These are phyloP conservation scores for Scheffersomyces stipitis DNA, from an alignment of 805 yeast species.

Conservation along the genomic window DNA sequence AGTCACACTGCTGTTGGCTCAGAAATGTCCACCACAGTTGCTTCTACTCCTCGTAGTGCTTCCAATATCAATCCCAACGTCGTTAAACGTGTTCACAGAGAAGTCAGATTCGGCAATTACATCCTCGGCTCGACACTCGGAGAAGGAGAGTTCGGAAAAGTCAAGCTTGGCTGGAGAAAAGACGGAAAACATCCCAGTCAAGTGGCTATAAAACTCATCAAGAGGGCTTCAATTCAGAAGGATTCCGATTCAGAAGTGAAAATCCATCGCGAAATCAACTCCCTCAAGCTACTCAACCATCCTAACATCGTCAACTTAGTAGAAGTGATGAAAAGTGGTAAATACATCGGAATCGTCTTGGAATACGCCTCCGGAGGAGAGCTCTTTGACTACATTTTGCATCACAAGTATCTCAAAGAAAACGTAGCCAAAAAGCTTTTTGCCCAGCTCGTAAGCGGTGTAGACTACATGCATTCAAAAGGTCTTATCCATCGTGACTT, in stretches of 20 bases:
- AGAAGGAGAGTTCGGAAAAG: conserved; percentile 98
- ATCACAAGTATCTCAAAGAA: conserved; percentile 84
- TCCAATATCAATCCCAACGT: conserved; percentile 9
- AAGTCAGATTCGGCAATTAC: conserved; percentile 86
- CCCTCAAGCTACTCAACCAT: conserved; percentile 79
- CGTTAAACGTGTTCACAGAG: conserved; percentile 48
- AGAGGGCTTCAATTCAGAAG: conserved; percentile 83
- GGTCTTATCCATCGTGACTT: conserved; percentile 80
- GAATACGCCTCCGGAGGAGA: conserved; percentile 99
- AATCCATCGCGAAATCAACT: conserved; percentile 90
- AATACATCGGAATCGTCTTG: conserved; percentile 92
- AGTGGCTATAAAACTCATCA: conserved; percentile 90
- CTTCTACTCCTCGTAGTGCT: neutral
- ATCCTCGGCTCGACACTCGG: conserved; percentile 91
- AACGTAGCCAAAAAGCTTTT: conserved; percentile 81
- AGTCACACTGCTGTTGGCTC: too few species aligned
- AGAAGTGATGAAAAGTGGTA: conserved; percentile 90
- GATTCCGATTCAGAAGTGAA: conserved; percentile 85
- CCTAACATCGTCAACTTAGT: conserved; percentile 92
- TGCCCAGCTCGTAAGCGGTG: conserved; percentile 93
- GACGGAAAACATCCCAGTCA: conserved; percentile 76
- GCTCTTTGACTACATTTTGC: conserved; percentile 86
- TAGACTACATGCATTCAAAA: conserved; percentile 80
- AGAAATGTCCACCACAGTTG: too few species aligned
- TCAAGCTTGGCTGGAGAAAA: conserved; percentile 93